Percentiles rank a stretch among this genome's conserved stretches.
Evolutionary conservation across 116 monocot species (phyloP).

Genomic region (Dioscorea cayenensis): DNA sequence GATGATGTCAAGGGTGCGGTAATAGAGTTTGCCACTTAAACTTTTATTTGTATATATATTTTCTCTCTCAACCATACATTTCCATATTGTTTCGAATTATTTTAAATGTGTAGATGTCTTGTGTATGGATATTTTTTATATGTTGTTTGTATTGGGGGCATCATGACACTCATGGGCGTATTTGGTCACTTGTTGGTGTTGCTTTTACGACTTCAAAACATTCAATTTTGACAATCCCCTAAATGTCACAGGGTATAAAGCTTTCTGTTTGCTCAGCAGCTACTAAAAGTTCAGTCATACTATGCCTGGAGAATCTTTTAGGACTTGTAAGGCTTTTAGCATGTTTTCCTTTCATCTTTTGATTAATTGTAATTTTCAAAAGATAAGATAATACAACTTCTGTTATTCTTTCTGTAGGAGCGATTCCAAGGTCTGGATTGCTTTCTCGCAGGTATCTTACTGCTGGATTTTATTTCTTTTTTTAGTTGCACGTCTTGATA

Average conservation of each 20-base stretch:
- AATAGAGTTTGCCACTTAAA: constrained; percentile 29
- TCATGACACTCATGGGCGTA: neutral
- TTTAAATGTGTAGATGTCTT: neutral
- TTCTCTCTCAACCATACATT: neutral
- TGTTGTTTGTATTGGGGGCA: neutral
- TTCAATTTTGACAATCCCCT: constrained; percentile 1
- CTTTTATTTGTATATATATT: neutral
- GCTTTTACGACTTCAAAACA: neutral
- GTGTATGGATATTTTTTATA: neutral
- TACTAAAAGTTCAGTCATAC: constrained; percentile 92
- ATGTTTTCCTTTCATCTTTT: neutral
- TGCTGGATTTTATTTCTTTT: neutral
- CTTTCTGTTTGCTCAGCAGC: constrained; percentile 97
- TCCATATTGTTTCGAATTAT: neutral
- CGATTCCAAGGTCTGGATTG: constrained; percentile 85
- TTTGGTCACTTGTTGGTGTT: neutral
- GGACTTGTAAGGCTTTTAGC: constrained; percentile 54
- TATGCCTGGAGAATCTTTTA: constrained; percentile 84
- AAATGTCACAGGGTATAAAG: constrained; percentile 65
- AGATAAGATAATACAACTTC: neutral
- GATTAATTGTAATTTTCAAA: neutral
- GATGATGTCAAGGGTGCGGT: constrained; percentile 95
- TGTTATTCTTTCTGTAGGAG: constrained; percentile 39
- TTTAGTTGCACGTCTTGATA: neutral
- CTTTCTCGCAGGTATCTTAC: constrained; percentile 80